Percentiles rank a stretch among this genome's conserved stretches.
These are phyloP conservation scores for Parvularia atlantis DNA, from an alignment of 78 protist genomes.

Conservation along the genomic window DNA sequence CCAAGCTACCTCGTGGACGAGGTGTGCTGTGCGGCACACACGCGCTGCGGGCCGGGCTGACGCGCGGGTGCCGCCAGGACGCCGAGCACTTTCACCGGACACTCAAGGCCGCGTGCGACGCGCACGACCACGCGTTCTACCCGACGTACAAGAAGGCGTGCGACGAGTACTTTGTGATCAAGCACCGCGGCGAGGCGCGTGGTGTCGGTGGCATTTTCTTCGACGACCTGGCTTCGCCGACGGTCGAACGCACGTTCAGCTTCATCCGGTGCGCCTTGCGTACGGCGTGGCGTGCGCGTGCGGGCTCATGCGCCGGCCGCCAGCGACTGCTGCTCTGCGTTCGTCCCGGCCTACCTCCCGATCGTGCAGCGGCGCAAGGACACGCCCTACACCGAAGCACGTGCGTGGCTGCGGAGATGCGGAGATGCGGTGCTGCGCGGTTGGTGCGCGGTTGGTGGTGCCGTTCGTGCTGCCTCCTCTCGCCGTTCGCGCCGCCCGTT, in stretches of 20 bases:
- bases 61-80: no score
- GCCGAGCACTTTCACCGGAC: constrained; percentile 16
- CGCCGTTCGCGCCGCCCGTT: no score
- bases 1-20: constrained; percentile 20
- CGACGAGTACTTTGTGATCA: constrained; percentile 33
- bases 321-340: background rate
- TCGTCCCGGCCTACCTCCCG: constrained; percentile 16
- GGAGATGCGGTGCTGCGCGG: no score
- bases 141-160: constrained; percentile 13
- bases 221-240: constrained; percentile 11
- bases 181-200: constrained; percentile 24
- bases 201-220: constrained; percentile 48
- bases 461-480: no score
- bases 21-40: background rate
- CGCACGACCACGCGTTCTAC: constrained; percentile 5
- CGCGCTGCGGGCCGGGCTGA: no score
- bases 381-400: no score
- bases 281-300: background rate
- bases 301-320: background rate
- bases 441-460: no score
- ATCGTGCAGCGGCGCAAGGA: constrained; percentile 3
- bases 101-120: constrained; percentile 8
- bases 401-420: no score
- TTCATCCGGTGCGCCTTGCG: background rate
- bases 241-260: background rate